phyloP scores from a whole-genome alignment of 2,329 filamentous ascomycete genomes.

The Pseudogymnoascus sp. region DNA sequence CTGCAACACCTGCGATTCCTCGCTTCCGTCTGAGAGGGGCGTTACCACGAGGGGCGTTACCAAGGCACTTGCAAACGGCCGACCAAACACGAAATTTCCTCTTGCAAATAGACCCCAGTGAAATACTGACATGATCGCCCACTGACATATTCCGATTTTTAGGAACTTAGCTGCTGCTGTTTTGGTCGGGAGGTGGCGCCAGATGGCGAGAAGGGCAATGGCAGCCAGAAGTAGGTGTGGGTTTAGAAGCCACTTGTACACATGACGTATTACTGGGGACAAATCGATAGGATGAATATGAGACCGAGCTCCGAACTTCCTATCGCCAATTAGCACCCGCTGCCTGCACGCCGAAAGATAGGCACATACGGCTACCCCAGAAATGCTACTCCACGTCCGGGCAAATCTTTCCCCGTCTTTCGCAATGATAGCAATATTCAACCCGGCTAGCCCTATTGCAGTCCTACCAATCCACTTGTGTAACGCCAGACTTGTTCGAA shows the following conservation, averaged over 20 bases:
- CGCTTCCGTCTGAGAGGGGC: too few species aligned
- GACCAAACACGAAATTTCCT: conserved; percentile 15
- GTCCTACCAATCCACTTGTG: conserved; percentile 13
- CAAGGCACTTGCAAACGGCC: conserved; percentile 13
- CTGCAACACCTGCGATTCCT: too few species aligned
- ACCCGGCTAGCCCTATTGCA: neutral
- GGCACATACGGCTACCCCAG: conserved; percentile 12
- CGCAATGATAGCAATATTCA: conserved; percentile 9
- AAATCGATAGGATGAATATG: conserved; percentile 14
- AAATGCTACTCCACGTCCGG: conserved; percentile 5
- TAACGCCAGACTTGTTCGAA: conserved; percentile 1
- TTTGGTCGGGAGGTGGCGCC: conserved; percentile 12
- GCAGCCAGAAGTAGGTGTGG: conserved; percentile 13
- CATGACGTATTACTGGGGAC: neutral
- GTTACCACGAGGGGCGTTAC: conserved; percentile 11
- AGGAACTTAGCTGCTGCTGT: conserved; percentile 14
- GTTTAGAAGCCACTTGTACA: conserved; percentile 17
- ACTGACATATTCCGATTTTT: conserved; percentile 13
- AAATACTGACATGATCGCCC: neutral
- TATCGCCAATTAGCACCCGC: neutral
- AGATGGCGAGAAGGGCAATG: conserved; percentile 7
- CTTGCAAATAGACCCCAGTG: conserved; percentile 15
- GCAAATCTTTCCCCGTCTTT: neutral
- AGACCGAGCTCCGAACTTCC: conserved; percentile 13
- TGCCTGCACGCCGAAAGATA: neutral